Conservation (phyloP, 805 yeast species). For the Metschnikowia lochheadii region DNA sequence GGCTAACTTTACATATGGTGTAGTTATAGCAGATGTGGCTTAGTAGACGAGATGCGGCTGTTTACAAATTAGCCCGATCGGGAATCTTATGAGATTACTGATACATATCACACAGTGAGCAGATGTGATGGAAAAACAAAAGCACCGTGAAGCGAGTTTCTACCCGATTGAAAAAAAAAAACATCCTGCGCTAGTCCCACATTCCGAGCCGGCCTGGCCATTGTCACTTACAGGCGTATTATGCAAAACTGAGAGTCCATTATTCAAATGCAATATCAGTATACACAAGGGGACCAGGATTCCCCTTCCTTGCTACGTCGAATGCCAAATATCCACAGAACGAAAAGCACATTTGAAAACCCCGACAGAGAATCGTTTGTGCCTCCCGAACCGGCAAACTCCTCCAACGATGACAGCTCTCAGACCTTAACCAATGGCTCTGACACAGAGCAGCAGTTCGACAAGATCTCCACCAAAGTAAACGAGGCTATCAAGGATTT, state of each 20-base stretch:
- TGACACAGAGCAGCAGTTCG: slow-evolving; percentile 22
- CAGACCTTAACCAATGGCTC: slow-evolving; percentile 1
- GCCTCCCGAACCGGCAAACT: neutral
- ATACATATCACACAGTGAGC: slow-evolving; percentile 1
- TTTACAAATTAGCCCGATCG: slow-evolving; percentile 1
- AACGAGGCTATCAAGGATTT: slow-evolving; percentile 38
- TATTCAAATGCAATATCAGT: neutral
- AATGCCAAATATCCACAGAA: slow-evolving; percentile 1
- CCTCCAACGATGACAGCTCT: neutral
- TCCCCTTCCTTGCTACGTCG: slow-evolving; percentile 3
- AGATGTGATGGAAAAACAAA: slow-evolving; percentile 1
- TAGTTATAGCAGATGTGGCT: too few relatives aligned
- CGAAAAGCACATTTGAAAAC: neutral
- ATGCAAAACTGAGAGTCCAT: neutral
- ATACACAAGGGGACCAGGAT: neutral
- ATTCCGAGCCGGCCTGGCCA: neutral
- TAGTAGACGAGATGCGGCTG: neutral
- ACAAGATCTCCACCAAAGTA: slow-evolving; percentile 31
- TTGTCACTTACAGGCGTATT: neutral
- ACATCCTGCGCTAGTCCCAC: neutral
- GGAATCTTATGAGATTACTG: slow-evolving; percentile 1
- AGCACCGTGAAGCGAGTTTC: neutral
- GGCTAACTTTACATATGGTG: neutral
- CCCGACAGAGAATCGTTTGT: neutral
- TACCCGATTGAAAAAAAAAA: neutral